Conservation (phyloP, 352 stramenopile species). For the Phytopythium mirpurense region DNA sequence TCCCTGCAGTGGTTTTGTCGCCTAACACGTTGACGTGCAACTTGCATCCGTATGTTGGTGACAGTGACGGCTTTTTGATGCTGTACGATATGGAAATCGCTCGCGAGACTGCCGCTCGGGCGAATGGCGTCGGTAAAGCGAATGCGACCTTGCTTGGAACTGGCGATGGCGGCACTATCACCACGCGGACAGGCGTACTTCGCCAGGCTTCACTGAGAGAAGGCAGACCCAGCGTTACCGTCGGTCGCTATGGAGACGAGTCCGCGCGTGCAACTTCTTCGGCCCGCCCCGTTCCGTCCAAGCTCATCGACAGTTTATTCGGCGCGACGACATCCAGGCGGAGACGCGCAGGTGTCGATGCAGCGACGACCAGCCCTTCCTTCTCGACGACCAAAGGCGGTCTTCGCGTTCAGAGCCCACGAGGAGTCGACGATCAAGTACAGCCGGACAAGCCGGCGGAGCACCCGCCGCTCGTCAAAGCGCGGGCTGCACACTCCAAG, state of each 20-base stretch:
- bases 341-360: background rate
- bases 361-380: background rate
- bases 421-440: background rate
- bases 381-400: background rate
- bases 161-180: constrained; percentile 31
- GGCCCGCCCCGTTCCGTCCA: constrained; percentile 42
- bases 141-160: constrained; percentile 40
- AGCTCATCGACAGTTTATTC: constrained; percentile 74
- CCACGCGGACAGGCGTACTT: constrained; percentile 32
- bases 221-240: constrained; percentile 4
- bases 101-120: constrained; percentile 40
- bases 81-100: constrained; percentile 82
- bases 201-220: background rate
- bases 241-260: background rate
- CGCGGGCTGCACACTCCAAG: background rate
- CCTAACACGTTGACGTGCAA: background rate
- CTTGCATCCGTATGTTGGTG: background rate
- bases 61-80: constrained; percentile 70
- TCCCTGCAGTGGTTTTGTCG: background rate
- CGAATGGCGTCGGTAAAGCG: constrained; percentile 21
- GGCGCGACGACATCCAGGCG: constrained; percentile 26
- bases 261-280: background rate
- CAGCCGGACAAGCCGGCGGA: too few species aligned
- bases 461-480: background rate
- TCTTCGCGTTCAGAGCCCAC: background rate